Evolutionary conservation across 495 filamentous ascomycete genomes (phyloP).

Genomic region (Cercophora sp.): DNA sequence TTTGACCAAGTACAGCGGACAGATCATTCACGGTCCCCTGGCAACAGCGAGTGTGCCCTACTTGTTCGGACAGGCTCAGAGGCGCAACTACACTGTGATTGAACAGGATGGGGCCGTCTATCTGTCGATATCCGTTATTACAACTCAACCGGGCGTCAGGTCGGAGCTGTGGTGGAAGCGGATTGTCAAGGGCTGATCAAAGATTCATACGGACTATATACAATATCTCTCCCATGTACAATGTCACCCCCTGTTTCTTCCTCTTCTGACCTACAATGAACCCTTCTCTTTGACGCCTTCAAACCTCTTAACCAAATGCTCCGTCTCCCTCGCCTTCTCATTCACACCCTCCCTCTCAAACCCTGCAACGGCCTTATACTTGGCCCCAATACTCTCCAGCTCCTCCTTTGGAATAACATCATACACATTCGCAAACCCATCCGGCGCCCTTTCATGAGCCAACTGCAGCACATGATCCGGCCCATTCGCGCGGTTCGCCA

Average conservation of each 20-base stretch:
- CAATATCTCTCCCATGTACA: too few relatives aligned
- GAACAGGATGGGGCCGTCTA: background rate
- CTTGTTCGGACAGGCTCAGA: background rate
- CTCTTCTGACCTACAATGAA: too few relatives aligned
- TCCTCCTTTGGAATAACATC: slow-evolving; percentile 18
- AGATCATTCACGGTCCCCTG: slow-evolving; percentile 7
- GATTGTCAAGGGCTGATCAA: slow-evolving; percentile 4
- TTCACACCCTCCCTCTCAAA: slow-evolving; percentile 16
- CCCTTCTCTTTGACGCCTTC: too few relatives aligned
- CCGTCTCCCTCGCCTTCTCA: slow-evolving; percentile 12
- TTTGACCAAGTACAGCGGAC: slow-evolving; percentile 2
- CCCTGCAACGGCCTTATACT: slow-evolving; percentile 15
- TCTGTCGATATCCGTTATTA: background rate
- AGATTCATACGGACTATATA: too few relatives aligned
- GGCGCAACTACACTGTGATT: background rate
- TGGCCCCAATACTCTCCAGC: slow-evolving; percentile 15
- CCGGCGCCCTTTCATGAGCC: slow-evolving; percentile 13
- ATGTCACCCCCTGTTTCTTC: too few relatives aligned
- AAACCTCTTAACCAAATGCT: slow-evolving; percentile 10
- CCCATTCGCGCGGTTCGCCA: slow-evolving; percentile 17
- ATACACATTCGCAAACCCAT: slow-evolving; percentile 14
- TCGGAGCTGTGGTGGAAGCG: slow-evolving; percentile 8
- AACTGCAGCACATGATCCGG: slow-evolving; percentile 17
- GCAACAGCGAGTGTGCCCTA: background rate
- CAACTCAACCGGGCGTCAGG: slow-evolving; percentile 3